Evolutionary conservation across 108 stramenopile genomes (phyloP).

Genomic region (Fragilaria radians): DNA sequence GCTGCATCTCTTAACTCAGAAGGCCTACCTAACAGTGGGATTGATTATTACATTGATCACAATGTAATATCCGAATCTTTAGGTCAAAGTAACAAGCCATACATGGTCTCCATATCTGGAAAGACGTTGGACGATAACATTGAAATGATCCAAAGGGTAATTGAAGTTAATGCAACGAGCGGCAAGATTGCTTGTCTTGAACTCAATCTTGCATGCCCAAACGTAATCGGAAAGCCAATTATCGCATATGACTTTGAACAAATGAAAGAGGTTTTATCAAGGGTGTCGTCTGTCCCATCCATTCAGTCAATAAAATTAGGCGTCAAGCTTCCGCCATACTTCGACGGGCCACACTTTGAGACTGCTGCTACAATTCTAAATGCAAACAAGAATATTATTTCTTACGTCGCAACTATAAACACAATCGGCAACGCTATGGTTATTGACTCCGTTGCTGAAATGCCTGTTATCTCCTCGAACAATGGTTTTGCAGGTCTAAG

Average conservation of each 20-base stretch:
- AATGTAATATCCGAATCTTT: slow-evolving; percentile 67
- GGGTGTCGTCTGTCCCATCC: slow-evolving; percentile 37
- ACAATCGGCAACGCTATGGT: slow-evolving; percentile 86
- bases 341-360: slow-evolving; percentile 80
- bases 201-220: slow-evolving; percentile 90
- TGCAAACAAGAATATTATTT: slow-evolving; percentile 48
- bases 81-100: slow-evolving; percentile 54
- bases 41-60: slow-evolving; percentile 80
- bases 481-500: slow-evolving; percentile 82
- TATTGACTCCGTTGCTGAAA: slow-evolving; percentile 55
- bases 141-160: slow-evolving; percentile 65
- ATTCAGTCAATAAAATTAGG: slow-evolving; percentile 42
- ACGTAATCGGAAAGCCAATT: slow-evolving; percentile 90
- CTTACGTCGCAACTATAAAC: slow-evolving; percentile 77
- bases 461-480: slow-evolving; percentile 68
- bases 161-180: slow-evolving; percentile 14
- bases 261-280: slow-evolving; percentile 63
- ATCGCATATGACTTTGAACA: slow-evolving; percentile 91
- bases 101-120: slow-evolving; percentile 85
- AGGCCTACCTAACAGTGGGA: slow-evolving; percentile 87
- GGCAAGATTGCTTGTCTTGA: slow-evolving; percentile 67
- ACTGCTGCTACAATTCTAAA: slow-evolving; percentile 74
- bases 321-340: slow-evolving; percentile 89
- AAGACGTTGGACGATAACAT: slow-evolving; percentile 79
- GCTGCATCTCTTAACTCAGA: slow-evolving; percentile 79